Percentiles rank a stretch among this genome's conserved stretches.
Conservation (phyloP, 2,329 filamentous ascomycete species). For the Apiospora sp. region DNA sequence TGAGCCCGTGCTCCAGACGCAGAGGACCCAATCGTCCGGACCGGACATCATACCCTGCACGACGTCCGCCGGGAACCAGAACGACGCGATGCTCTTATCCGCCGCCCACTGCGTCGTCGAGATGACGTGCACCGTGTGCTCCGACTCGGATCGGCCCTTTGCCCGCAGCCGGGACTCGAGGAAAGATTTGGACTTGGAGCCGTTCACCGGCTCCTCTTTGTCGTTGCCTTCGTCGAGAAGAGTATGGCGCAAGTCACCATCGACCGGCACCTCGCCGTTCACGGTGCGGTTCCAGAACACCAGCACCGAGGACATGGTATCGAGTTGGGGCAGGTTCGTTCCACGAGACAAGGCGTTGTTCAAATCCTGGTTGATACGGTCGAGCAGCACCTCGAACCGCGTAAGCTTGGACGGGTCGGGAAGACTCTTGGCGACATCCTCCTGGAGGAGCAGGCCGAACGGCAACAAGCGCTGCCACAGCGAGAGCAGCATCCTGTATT, state of each 20-base stretch:
- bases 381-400: background rate
- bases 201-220: background rate
- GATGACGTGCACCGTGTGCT: slow-evolving; percentile 26
- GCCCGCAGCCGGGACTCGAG: background rate
- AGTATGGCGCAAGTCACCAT: background rate
- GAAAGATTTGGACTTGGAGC: background rate
- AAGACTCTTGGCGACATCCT: background rate
- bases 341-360: no score
- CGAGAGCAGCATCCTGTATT: slow-evolving; percentile 34
- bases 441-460: slow-evolving; percentile 30
- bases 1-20: slow-evolving; percentile 5
- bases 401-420: background rate
- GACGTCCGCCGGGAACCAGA: slow-evolving; percentile 30
- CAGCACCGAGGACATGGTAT: slow-evolving; percentile 1
- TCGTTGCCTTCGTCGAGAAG: slow-evolving; percentile 21
- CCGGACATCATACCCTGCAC: slow-evolving; percentile 24
- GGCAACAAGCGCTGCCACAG: slow-evolving; percentile 34
- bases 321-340: background rate
- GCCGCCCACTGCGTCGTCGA: slow-evolving; percentile 28
- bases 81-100: slow-evolving; percentile 26
- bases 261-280: background rate
- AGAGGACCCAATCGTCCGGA: background rate
- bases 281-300: slow-evolving; percentile 23
- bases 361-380: background rate
- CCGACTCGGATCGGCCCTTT: background rate